Percentiles rank a stretch among this genome's conserved stretches.
phyloP scores from a whole-genome alignment of 495 filamentous ascomycete genomes.

The Chlorociboria aeruginascens region DNA sequence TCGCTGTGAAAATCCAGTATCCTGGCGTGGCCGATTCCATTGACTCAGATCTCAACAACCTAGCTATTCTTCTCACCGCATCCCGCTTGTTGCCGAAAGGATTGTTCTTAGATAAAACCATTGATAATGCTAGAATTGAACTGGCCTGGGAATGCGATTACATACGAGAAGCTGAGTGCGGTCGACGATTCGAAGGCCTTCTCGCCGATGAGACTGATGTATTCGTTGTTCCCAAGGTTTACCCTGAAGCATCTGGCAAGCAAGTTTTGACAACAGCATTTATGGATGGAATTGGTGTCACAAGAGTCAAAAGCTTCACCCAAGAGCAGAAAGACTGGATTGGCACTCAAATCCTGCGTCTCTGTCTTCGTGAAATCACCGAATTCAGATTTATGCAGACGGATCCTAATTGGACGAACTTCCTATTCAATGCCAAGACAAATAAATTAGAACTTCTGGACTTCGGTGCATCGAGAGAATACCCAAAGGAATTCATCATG shows the following conservation, averaged over 20 bases:
- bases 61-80: conserved; percentile 80
- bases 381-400: conserved; percentile 98
- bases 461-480: conserved; percentile 87
- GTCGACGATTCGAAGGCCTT: conserved; percentile 58
- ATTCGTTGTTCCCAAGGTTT: conserved; percentile 70
- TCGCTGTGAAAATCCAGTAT: conserved; percentile 96
- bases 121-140: conserved; percentile 88
- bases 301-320: conserved; percentile 58
- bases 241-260: conserved; percentile 67
- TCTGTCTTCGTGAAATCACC: conserved; percentile 85
- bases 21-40: conserved; percentile 94
- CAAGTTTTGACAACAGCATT: conserved; percentile 90
- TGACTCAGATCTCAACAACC: conserved; percentile 87
- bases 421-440: conserved; percentile 69
- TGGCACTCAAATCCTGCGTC: conserved; percentile 81
- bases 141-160: conserved; percentile 98
- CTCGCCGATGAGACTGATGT: conserved; percentile 54
- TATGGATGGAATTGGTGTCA: conserved; percentile 80
- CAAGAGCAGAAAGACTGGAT: conserved; percentile 86
- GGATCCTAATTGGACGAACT: conserved; percentile 99
- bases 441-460: conserved; percentile 83
- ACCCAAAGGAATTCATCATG: conserved; percentile 62
- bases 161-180: conserved; percentile 71
- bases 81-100: conserved; percentile 83
- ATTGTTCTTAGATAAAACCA: conserved; percentile 91